Evolutionary conservation across 805 yeast species (phyloP).

Genomic region (Candida tibetensis): DNA sequence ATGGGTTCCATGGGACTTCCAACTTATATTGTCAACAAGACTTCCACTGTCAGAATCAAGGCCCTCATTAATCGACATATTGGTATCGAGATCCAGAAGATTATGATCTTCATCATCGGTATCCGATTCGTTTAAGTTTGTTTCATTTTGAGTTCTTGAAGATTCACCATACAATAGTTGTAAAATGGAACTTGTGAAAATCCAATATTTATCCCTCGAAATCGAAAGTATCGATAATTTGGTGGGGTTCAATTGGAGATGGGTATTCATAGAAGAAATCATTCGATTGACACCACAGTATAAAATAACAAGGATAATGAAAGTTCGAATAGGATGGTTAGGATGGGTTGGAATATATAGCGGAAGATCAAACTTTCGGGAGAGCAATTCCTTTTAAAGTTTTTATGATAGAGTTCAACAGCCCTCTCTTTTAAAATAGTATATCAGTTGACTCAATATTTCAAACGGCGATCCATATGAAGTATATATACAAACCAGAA

Average conservation of each 20-base stretch:
- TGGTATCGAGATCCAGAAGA: neutral
- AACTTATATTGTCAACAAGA: neutral
- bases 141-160: constrained; percentile 11
- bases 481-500: no score
- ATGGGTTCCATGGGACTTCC: neutral
- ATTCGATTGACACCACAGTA: constrained; percentile 2
- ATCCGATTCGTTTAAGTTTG: constrained; percentile 13
- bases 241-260: constrained; percentile 47
- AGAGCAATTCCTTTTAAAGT: no score
- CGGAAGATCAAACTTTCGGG: no score
- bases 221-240: constrained; percentile 50
- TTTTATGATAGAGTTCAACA: no score
- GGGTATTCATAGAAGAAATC: constrained; percentile 37
- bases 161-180: constrained; percentile 43
- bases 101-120: constrained; percentile 7
- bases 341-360: neutral
- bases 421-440: no score
- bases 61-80: no score
- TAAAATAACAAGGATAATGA: neutral
- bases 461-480: no score
- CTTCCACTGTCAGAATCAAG: neutral
- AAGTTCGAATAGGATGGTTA: constrained; percentile 1
- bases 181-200: constrained; percentile 51
- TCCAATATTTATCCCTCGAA: constrained; percentile 51
- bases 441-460: no score